Evolutionary conservation across 495 filamentous ascomycete species (phyloP).

Genomic region (Hyphodiscus hymeniophilus): DNA sequence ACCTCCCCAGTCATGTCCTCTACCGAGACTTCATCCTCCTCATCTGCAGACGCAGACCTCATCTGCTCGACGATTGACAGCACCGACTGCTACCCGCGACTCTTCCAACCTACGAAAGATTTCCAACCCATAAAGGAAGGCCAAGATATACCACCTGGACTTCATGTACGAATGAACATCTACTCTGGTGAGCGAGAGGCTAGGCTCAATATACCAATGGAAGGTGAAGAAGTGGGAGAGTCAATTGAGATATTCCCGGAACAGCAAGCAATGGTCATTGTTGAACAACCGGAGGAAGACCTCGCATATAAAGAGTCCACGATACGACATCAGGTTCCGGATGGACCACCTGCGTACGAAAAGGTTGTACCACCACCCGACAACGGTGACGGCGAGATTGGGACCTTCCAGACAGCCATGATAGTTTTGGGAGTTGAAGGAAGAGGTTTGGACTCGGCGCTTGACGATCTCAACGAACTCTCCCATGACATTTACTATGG

Average conservation of each 20-base stretch:
- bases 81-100: conserved; percentile 53
- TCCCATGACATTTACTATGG: conserved; percentile 64
- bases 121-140: conserved; percentile 55
- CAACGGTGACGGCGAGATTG: conserved; percentile 8
- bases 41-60: conserved; percentile 30
- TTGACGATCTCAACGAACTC: conserved; percentile 47
- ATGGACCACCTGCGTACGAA: conserved; percentile 40
- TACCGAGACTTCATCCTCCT: neutral
- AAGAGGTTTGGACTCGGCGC: conserved; percentile 19
- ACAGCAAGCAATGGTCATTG: conserved; percentile 38
- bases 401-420: conserved; percentile 18
- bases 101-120: conserved; percentile 51
- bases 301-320: conserved; percentile 18
- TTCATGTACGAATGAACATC: conserved; percentile 57
- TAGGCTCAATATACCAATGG: conserved; percentile 46
- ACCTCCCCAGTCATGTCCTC: conserved; percentile 6
- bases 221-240: conserved; percentile 28
- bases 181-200: conserved; percentile 55
- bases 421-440: conserved; percentile 13
- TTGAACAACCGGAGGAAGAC: conserved; percentile 27
- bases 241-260: conserved; percentile 35
- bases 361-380: conserved; percentile 36
- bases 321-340: conserved; percentile 20
- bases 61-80: conserved; percentile 54
- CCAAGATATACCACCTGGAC: conserved; percentile 53